Conservation (phyloP, 345 rosid species). For the Sisymbrium altissimum region DNA sequence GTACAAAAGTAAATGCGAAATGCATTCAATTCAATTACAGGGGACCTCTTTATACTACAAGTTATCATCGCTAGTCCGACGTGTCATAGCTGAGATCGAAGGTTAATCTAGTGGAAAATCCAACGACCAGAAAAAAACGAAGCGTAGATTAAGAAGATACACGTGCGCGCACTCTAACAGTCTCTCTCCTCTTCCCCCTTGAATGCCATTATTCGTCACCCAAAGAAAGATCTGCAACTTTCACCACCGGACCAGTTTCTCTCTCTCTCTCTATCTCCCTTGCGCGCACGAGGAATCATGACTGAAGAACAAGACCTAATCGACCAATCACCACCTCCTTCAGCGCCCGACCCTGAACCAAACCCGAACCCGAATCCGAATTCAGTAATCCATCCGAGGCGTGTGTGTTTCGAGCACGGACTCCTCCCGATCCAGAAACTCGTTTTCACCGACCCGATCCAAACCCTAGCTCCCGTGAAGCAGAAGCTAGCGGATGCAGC, state of each 20-base stretch:
- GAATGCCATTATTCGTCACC: conserved; percentile 28
- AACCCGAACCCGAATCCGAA: conserved; percentile 39
- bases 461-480: conserved; percentile 64
- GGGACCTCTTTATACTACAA: neutral
- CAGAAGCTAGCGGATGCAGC: conserved; percentile 46
- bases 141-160: conserved; percentile 11
- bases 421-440: conserved; percentile 94
- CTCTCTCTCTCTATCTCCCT: conserved; percentile 14
- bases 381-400: conserved; percentile 69
- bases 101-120: conserved; percentile 5
- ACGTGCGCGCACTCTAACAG: conserved; percentile 7
- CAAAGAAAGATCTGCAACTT: conserved; percentile 41
- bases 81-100: conserved; percentile 15
- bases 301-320: conserved; percentile 40
- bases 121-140: conserved; percentile 8
- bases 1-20: conserved; percentile 1
- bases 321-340: conserved; percentile 48
- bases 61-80: conserved; percentile 3
- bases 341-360: conserved; percentile 41
- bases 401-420: conserved; percentile 95
- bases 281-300: conserved; percentile 34
- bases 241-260: conserved; percentile 29
- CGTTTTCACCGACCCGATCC: conserved; percentile 80
- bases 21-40: conserved; percentile 4
- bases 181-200: conserved; percentile 7